Base-by-base conservation (phyloP, 2,329 filamentous ascomycete genomes). In the Mariannaea elegans region DNA sequence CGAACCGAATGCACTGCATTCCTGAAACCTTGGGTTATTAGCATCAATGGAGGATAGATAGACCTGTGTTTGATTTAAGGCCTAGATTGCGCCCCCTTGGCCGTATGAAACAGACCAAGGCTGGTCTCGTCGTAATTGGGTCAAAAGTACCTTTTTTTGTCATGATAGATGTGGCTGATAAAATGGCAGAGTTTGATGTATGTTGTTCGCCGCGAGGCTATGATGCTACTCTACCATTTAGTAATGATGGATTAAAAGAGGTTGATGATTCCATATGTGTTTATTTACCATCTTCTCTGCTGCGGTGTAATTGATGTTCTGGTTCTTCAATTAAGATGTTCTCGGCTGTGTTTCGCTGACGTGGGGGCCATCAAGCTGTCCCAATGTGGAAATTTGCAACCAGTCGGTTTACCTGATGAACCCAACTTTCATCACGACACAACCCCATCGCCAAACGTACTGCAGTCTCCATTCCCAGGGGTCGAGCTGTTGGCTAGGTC, bases 51-150 rank as follows among this genome's bases (percentile, higher is more conserved):
- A 57, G 54, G 53, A 57, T 59, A 55, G 57, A 67, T 67, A 49
- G 59, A 67, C 65, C 58, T 64, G 47, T 14, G 6, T 14, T 9
- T 59, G 61, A 65, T 62, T 55, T 64, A 57, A 61, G 51, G 49
- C 61, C 61, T 59, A 64, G 59, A 69, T 67, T 64, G 61, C 68
- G 65, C 68, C 68, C 66, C 64, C 62, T 65, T 54, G 56, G 41
- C 53, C 42, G 32, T 50, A 54, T 8, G 44, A 56, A n/a, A 32
- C 12, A 47, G 61, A 36, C 13, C 19, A 50, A 61, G 68, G 68
- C 62, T 57, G 68, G 67, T 65, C 67, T 52, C 46, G 68, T 59
- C 61, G 68, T 56, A 61, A 61, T 67, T 65, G 67, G 59, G 59
- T 60, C 55, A 66, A 38, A 48, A 44, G 14, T 47, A 59, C 53